Base-by-base conservation (phyloP, 768 basidiomycete species). In the Rhodotorula graminis region DNA sequence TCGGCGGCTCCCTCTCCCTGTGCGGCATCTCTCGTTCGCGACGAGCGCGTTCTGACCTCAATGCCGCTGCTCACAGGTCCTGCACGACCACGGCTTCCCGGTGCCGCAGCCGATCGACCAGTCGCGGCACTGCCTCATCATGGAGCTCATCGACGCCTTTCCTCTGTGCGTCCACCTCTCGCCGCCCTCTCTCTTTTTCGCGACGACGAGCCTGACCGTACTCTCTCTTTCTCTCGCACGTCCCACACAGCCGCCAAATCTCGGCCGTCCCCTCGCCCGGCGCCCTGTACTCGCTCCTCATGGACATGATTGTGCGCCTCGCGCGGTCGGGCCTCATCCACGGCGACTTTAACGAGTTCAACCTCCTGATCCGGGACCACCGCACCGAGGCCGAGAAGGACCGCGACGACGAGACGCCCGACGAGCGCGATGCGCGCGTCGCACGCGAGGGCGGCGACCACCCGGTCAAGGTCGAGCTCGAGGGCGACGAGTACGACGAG, bases 261-360 rank as follows among this genome's bases (percentile, higher is more conserved):
- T 83, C 89, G 46, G 87, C 90, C 68, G 84, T 94, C 23, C 87
- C 89, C 14, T 89, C 90, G 4, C 93, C 95, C 0, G 92, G 92
- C 53, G 89, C 88, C 74, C 85, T 98, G 31, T 98, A 97, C 82
- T 93, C 93, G 1, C 83, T 84, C 27, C 84, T 98, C 58, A 98
- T 98, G 96, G 92, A 93, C 80, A 84, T 97, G 71, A 93, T 98
- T 79, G 92, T 97, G 69, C 91, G 93, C 65, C 90, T 98, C 78
- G 94, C 95, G 11, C 88, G 87, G 50, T 88, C 90, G 25, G 96
- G 96, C 11, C 86, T 99, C n/a, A 98, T 99, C 64, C 96, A 99
- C 78, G 94, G 96, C 55, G 96, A 99, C 78, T 99, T 91, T 83
- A 99, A 99, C 82, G 96, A 99, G 80, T 99, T 98, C 84, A 98